These are phyloP conservation scores for Wickerhamomyces canadensis DNA, from an alignment of 805 yeast genomes.

Conservation along the genomic window DNA sequence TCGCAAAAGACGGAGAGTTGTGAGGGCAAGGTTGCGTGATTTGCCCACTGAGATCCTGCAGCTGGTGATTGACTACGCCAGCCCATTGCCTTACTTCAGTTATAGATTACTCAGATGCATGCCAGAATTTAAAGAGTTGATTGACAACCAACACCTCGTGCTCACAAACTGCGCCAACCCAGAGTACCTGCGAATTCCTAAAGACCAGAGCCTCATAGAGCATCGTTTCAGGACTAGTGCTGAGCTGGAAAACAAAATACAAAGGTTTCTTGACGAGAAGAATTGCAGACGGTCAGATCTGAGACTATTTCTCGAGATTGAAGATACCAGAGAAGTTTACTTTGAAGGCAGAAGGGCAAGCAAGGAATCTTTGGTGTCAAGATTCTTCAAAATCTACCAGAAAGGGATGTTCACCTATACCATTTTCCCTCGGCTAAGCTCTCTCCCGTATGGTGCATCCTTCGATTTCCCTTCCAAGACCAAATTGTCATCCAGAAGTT, in stretches of 20 bases:
- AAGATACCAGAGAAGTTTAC: no score
- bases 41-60: conserved; percentile 8
- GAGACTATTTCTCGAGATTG: no score
- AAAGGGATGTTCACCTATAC: no score
- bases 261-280: no score
- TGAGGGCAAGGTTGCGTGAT: neutral
- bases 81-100: conserved; percentile 3
- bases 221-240: neutral
- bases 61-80: neutral
- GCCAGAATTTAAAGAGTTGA: neutral
- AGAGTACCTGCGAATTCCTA: neutral
- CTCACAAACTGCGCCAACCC: neutral
- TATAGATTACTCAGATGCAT: conserved; percentile 6
- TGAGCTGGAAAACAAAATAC: neutral
- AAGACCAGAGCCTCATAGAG: neutral
- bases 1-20: neutral
- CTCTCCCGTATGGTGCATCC: no score
- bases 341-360: no score
- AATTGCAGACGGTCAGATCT: no score
- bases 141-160: conserved; percentile 4
- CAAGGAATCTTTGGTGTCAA: no score
- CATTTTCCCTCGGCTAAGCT: no score
- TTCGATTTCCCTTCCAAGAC: no score
- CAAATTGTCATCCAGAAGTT: no score
- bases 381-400: no score